Evolutionary conservation across 768 basidiomycete species (phyloP), one percentile per base, ranked within the genome.

Genomic region (Nidula microcarpa): DNA sequence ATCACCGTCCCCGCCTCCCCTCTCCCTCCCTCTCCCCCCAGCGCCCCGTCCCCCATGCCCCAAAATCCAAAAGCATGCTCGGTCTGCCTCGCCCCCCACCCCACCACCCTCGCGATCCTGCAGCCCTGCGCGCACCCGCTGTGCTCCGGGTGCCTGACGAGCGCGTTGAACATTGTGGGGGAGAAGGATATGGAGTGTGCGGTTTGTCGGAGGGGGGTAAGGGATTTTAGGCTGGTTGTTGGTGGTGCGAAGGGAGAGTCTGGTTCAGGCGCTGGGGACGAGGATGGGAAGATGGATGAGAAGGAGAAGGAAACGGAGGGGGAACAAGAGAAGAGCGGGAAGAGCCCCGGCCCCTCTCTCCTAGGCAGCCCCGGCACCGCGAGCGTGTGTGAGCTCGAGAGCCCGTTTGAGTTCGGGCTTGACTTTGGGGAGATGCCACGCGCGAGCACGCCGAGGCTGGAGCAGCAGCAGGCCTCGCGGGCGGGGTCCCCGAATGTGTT

Each of bases 151-250:
- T 94, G 91, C 62, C 75, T 94, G 52, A 94, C 91, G 1, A 91
- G 89, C 49, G 88, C 89, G 6, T 74, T 94, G 49, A 94, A 94
- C 59, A 93, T 93, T 49, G 91, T 92, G 14, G 91, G 91, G 6
- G 91, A 94, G 68, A 93, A 92, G 64, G 87, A 89, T 53, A 89
- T 93, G 81, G 81, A 85, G 54, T 94, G 91, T 56, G 86, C 88
- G 14, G 86, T 90, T 33, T 94, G 91, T 69, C 85, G 85, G 60
- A 68, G 66, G 39, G 78, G 81, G 34, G 89, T 93, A 17, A 75
- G 73, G 33, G 84, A 89, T 62, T 93, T 93, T 65, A 78, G 80
- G 44, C 68, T 90, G 54, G 67, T 72, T 48, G 64, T 61, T 53
- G 59, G 39, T 17, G 54, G 43, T 51, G 55, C 6, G 18, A 53